phyloP scores from a whole-genome alignment of 1,284 basidiomycete species.

The Ustilago shanxiensis region DNA sequence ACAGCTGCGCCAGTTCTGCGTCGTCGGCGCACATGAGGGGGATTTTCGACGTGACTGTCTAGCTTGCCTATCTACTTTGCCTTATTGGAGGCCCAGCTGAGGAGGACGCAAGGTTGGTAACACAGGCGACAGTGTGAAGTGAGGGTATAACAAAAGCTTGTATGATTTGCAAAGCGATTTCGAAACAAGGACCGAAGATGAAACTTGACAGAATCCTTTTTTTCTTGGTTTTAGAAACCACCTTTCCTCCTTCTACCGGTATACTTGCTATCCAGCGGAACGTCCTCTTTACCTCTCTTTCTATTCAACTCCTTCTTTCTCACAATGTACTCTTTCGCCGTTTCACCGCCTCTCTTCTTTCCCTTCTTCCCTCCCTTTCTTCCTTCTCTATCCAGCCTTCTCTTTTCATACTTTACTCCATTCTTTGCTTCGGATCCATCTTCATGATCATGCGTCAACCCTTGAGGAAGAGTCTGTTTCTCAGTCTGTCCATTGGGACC shows the following conservation, averaged over 20 bases:
- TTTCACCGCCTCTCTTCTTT: constrained; percentile 73
- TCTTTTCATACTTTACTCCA: constrained; percentile 51
- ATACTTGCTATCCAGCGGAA: constrained; percentile 66
- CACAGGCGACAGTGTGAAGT: too few species aligned
- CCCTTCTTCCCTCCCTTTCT: constrained; percentile 71
- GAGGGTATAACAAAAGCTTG: constrained; percentile 2
- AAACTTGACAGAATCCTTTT: not conserved
- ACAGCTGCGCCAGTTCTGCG: too few species aligned
- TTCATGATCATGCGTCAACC: constrained; percentile 57
- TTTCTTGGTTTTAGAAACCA: constrained; percentile 35
- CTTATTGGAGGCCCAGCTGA: too few species aligned
- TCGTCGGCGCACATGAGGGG: too few species aligned
- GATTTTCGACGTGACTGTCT: too few species aligned
- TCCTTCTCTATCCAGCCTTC: constrained; percentile 34
- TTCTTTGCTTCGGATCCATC: constrained; percentile 25
- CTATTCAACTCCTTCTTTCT: constrained; percentile 76
- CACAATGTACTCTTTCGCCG: constrained; percentile 73
- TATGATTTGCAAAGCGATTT: constrained; percentile 4
- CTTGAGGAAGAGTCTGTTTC: constrained; percentile 59
- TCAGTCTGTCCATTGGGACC: constrained; percentile 68
- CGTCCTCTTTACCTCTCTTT: constrained; percentile 73
- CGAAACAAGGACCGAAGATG: not conserved
- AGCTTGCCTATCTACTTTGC: too few species aligned
- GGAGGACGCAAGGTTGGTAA: too few species aligned
- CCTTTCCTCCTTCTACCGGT: constrained; percentile 53